Base-by-base conservation (phyloP, 1,139 yeast species). In the Taiozyma sp. region DNA sequence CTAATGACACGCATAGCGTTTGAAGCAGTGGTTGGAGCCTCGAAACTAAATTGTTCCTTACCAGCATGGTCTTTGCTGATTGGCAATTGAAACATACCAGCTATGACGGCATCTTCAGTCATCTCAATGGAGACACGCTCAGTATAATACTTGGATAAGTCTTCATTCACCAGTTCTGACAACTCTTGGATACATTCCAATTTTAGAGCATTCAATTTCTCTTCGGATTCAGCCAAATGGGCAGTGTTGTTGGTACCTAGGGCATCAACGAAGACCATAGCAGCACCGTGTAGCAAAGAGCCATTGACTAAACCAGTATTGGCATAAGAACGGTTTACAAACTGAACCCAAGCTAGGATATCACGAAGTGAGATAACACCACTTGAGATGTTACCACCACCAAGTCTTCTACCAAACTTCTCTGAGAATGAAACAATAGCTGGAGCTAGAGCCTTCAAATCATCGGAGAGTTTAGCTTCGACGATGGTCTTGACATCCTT, bases 181-280 rank as follows among this genome's bases (percentile, higher is more conserved):
- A 92, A 70, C 56, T 78, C 73, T 0, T 63, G 56, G 4, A 89
- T 79, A 69, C 93, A 87, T 43, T 75, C 78, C 1, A 64, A 49
- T 56, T 89, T 87, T 54, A 81, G 76, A 2, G 67, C 65, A 8
- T 66, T 66, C 52, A 92, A 72, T 16, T 73, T 69, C 3, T 69
- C 72, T 53, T 83, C 84, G 56, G 83, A 78, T 56, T 85, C 95
- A 1, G 97, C 90, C 50, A 92, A 70, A 60, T 81, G 79, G 0
- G 96, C 93, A 0, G 96, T 87, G 53, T 84, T 81, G 61, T 91
- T 92, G 1, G 97, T 90, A 45, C 99, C 99, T 23, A 95, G 71
- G 1, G 97, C 87, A 68, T 95, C 99, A 57, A 95, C 82, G 62
- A 91, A 93, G 4, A 91, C 97, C 97, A 95, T 87, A 34, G 86